phyloP scores from a whole-genome alignment of 345 rosid species.

The Arabis alpina region DNA sequence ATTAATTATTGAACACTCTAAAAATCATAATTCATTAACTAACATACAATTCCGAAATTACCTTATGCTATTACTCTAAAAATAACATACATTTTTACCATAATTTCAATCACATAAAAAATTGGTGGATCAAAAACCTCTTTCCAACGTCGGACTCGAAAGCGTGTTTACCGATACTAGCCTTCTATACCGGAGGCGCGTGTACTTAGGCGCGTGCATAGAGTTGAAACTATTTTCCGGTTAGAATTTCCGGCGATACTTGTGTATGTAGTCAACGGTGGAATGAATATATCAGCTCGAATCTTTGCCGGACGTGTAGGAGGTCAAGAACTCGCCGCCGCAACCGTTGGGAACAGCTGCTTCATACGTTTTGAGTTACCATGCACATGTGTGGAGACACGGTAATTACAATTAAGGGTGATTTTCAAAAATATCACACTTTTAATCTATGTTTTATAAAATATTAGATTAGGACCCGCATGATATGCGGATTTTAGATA shows the following conservation, averaged over 20 bases:
- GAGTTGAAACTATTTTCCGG: conserved; percentile 50
- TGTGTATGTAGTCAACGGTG: conserved; percentile 52
- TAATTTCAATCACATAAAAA: no score
- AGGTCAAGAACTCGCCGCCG: conserved; percentile 61
- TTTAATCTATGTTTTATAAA: no score
- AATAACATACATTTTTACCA: no score
- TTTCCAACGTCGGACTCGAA: conserved; percentile 48
- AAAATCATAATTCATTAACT: no score
- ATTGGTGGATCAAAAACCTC: neutral
- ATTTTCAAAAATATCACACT: no score
- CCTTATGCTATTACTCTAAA: no score
- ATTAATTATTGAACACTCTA: no score
- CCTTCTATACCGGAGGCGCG: conserved; percentile 39
- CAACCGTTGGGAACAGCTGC: conserved; percentile 62
- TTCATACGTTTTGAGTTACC: conserved; percentile 39
- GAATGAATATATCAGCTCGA: conserved; percentile 57
- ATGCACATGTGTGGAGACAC: conserved; percentile 7
- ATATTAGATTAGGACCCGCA: no score
- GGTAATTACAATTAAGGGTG: neutral
- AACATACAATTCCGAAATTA: no score
- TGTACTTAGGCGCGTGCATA: conserved; percentile 48
- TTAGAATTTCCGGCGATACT: conserved; percentile 65
- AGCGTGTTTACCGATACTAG: conserved; percentile 43
- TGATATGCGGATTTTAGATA: no score
- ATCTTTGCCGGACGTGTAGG: conserved; percentile 63